These are phyloP conservation scores for Lentinus brumalis DNA, from an alignment of 768 basidiomycete species.

Conservation along the genomic window DNA sequence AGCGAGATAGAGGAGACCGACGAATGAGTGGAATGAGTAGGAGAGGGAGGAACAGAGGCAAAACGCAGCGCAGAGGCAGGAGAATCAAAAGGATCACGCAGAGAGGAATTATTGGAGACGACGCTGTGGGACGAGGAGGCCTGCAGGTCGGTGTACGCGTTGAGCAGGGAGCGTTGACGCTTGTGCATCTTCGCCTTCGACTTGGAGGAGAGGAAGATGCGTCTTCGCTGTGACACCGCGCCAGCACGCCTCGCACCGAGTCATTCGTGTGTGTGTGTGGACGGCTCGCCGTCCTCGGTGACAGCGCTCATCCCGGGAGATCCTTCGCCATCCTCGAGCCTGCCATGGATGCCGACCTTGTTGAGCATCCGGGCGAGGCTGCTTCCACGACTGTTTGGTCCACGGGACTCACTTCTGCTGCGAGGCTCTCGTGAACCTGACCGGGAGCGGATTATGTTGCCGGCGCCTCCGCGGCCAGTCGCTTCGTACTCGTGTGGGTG, in stretches of 20 bases:
- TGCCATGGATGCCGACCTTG: constrained; percentile 22
- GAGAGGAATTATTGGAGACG: background rate
- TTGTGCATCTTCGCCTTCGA: constrained; percentile 5
- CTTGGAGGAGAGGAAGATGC: constrained; percentile 14
- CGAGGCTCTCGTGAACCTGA: constrained; percentile 36
- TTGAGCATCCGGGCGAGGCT: constrained; percentile 23
- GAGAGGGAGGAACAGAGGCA: constrained; percentile 6
- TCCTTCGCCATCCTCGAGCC: background rate
- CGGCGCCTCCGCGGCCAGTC: constrained; percentile 61
- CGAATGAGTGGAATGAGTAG: constrained; percentile 11
- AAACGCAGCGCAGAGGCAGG: constrained; percentile 15
- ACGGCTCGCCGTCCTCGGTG: constrained; percentile 2
- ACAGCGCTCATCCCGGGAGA: background rate
- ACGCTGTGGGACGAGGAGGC: constrained; percentile 17
- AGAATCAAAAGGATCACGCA: background rate
- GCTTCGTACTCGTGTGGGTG: constrained; percentile 36
- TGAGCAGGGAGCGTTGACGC: background rate
- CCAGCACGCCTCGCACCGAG: constrained; percentile 23
- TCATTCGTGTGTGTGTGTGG: constrained; percentile 17
- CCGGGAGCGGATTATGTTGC: constrained; percentile 53
- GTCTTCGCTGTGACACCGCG: constrained; percentile 12
- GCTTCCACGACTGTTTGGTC: constrained; percentile 17
- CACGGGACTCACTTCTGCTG: constrained; percentile 20
- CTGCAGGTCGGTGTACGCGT: constrained; percentile 7
- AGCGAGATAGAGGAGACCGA: constrained; percentile 16